Conservation (phyloP, 2,329 filamentous ascomycete genomes). For the Elsinoe necatrix region DNA sequence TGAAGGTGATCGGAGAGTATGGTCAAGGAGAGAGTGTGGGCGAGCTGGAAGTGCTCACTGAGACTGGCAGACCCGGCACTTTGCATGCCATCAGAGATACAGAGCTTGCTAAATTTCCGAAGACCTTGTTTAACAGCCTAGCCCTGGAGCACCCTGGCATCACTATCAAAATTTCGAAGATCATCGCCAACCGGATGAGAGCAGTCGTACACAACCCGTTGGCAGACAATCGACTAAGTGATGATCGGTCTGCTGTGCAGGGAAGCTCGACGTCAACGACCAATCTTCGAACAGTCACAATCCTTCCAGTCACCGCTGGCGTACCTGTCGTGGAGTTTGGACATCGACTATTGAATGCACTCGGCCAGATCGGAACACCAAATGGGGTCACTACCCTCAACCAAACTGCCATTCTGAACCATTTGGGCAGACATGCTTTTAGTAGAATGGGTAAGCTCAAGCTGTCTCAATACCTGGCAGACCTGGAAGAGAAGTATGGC, state of each 20-base stretch:
- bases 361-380: slow-evolving; percentile 78
- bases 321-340: slow-evolving; percentile 94
- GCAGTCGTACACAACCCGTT: slow-evolving; percentile 75
- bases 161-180: slow-evolving; percentile 97
- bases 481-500: slow-evolving; percentile 94
- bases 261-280: slow-evolving; percentile 72
- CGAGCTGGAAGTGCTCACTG: slow-evolving; percentile 92
- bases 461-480: slow-evolving; percentile 88
- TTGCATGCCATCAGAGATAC: slow-evolving; percentile 94
- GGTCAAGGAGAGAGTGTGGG: slow-evolving; percentile 97
- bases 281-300: slow-evolving; percentile 85
- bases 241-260: slow-evolving; percentile 47
- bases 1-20: slow-evolving; percentile 83
- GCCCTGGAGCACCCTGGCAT: slow-evolving; percentile 96
- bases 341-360: slow-evolving; percentile 75
- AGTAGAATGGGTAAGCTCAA: slow-evolving; percentile 96
- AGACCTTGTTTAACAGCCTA: slow-evolving; percentile 93
- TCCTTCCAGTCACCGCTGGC: slow-evolving; percentile 81
- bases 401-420: slow-evolving; percentile 86
- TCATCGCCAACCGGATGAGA: slow-evolving; percentile 92
- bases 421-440: slow-evolving; percentile 91
- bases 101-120: slow-evolving; percentile 90
- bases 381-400: slow-evolving; percentile 90
- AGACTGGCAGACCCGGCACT: slow-evolving; percentile 81
- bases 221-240: slow-evolving; percentile 28